Base-by-base conservation (phyloP, 495 filamentous ascomycete genomes). In the Neurospora sublineolata region DNA sequence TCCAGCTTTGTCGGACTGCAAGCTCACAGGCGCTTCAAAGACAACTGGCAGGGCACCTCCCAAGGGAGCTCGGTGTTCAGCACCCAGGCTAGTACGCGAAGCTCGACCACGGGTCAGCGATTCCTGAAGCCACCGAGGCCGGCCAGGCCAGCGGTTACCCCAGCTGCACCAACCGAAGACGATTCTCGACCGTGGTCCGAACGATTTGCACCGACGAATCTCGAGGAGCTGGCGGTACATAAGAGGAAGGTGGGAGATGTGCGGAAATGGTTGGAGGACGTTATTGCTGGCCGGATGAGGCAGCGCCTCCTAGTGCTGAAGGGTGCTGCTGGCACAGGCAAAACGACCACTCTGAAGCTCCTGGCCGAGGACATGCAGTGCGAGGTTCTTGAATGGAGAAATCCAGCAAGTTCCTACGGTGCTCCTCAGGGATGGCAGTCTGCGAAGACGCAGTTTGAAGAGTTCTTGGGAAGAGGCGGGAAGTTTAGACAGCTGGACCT, bases 231-330 rank as follows among this genome's bases (percentile, higher is more conserved):
- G 70, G 94, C 90, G 0, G 94, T 98, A 40, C 93, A 99, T 77
- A 97, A 93, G 81, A 92, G 86, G 76, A 99, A 99, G 80, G 93
- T 98, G 27, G 81, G 86, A 18, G 94, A 97, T 80, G 93, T 98
- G 20, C 85, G 87, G 67, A 83, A 77, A 40, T 98, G 96, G 95
- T 80, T 99, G 52, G 87, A 90, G 68, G 86, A 88, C 73, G 91
- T 91, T 0, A 87, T 94, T 69, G 76, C 82, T 41, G 91, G 93
- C 8, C 84, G 84, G 68, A 81, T 84, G 77, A 81, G 84, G 71
- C 83, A 94, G 84, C 87, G 90, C 77, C 77, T 97, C 42, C 85
- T 98, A 46, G 83, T 98, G 40, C 81, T 99, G 14, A 96, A 93
- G 77, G 96, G 96, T 16, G 88, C 93, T n/a, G 94, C 96, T 23